Evolutionary conservation across 208 protist species (phyloP).

Genomic region (Histomonas meleagridis): DNA sequence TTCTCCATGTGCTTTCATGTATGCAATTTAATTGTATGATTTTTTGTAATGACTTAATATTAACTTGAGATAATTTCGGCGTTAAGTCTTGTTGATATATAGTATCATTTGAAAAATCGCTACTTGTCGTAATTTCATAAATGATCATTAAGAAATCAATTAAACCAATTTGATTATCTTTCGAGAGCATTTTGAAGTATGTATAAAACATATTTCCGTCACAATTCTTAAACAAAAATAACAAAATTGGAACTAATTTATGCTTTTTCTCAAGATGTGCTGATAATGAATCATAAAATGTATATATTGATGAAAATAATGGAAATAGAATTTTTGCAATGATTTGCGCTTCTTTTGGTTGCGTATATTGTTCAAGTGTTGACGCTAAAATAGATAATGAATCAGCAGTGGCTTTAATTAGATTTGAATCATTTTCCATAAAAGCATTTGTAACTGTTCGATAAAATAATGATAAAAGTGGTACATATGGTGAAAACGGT

Average conservation of each 20-base stretch:
- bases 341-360: background rate
- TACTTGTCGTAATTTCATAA: too few species aligned
- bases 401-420: background rate
- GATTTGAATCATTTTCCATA: background rate
- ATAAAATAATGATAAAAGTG: background rate
- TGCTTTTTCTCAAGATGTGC: background rate
- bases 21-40: too few species aligned
- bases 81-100: too few species aligned
- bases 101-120: too few species aligned
- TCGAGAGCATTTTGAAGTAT: background rate
- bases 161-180: background rate
- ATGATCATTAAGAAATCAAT: background rate
- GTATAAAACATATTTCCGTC: background rate
- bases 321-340: background rate
- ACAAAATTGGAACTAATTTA: background rate
- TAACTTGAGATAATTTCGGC: too few species aligned
- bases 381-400: background rate
- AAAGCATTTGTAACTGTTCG: background rate
- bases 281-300: background rate
- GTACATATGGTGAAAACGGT: background rate
- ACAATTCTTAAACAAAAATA: background rate
- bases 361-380: background rate
- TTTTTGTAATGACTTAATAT: too few species aligned
- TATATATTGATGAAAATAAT: background rate
- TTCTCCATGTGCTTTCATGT: background rate